phyloP scores from a whole-genome alignment of 2,329 filamentous ascomycete genomes.

The Tolypocladium sp. region DNA sequence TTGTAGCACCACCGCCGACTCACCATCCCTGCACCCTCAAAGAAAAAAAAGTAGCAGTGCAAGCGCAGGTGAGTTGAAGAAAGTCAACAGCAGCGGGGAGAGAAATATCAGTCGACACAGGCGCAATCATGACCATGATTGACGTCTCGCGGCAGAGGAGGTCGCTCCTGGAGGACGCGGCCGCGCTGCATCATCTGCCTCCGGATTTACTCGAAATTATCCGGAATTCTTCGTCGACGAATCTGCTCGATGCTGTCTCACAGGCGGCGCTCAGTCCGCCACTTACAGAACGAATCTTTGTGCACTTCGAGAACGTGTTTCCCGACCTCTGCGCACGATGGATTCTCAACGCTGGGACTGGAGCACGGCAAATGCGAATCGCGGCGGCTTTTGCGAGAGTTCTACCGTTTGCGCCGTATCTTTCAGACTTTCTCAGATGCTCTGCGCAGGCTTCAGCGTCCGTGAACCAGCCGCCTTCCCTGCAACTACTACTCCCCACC shows the following conservation, averaged over 20 bases:
- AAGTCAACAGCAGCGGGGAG: conserved; percentile 13
- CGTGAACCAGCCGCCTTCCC: conserved; percentile 8
- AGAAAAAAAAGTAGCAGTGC: conserved; percentile 18
- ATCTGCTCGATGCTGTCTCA: conserved; percentile 64
- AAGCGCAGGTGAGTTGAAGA: conserved; percentile 7
- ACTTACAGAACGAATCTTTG: conserved; percentile 65
- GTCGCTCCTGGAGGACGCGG: conserved; percentile 46
- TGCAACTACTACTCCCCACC: conserved; percentile 19
- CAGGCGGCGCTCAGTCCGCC: conserved; percentile 58
- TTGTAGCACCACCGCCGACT: conserved; percentile 21
- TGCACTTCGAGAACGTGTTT: conserved; percentile 65
- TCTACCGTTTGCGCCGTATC: conserved; percentile 71
- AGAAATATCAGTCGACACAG: conserved; percentile 17
- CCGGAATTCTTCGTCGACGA: conserved; percentile 50
- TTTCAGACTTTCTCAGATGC: conserved; percentile 62
- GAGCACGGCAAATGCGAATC: conserved; percentile 30
- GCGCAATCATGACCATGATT: conserved; percentile 43
- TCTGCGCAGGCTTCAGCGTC: conserved; percentile 3
- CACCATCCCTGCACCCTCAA: conserved; percentile 18
- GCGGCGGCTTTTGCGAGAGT: conserved; percentile 71
- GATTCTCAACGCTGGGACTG: conserved; percentile 41
- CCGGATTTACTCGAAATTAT: conserved; percentile 61
- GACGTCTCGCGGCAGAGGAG: conserved; percentile 45
- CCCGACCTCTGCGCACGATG: conserved; percentile 78
- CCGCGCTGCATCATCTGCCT: conserved; percentile 52